Percentiles rank a stretch among this genome's conserved stretches.
phyloP scores from a whole-genome alignment of 192 early-diverging fungal genomes.

The Gamsiella multidivaricata region DNA sequence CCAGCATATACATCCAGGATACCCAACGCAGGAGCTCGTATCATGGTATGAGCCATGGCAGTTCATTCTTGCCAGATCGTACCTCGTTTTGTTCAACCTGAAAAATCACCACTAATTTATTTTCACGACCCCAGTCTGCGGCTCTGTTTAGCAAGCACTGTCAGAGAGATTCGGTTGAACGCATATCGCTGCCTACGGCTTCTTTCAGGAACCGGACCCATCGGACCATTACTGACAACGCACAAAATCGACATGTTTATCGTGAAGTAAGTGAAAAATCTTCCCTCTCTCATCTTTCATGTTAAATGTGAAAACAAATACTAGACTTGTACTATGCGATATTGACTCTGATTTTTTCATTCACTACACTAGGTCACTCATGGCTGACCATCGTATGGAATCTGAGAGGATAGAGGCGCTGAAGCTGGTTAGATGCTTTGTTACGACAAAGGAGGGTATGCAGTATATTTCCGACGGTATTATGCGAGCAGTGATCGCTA shows the following conservation, averaged over 20 bases:
- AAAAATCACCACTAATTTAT: no score
- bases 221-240: slow-evolving; percentile 59
- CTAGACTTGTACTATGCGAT: not conserved
- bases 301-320: not conserved
- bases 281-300: not conserved
- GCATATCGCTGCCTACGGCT: slow-evolving; percentile 73
- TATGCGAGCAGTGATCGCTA: slow-evolving; percentile 76
- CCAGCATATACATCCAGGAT: slow-evolving; percentile 37
- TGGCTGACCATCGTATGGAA: slow-evolving; percentile 71
- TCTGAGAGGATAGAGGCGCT: slow-evolving; percentile 83
- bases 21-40: slow-evolving; percentile 44
- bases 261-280: slow-evolving; percentile 64
- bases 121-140: slow-evolving; percentile 57
- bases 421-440: slow-evolving; percentile 75
- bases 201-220: slow-evolving; percentile 55
- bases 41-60: slow-evolving; percentile 28
- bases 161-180: slow-evolving; percentile 69
- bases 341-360: not conserved
- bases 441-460: slow-evolving; percentile 73
- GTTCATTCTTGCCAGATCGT: not conserved
- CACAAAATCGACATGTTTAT: slow-evolving; percentile 79
- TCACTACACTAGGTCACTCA: slow-evolving; percentile 50
- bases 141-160: slow-evolving; percentile 59
- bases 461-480: slow-evolving; percentile 69
- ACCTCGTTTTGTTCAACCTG: no score